A percentile compares a stretch with the other conserved stretches of the same genome.
phyloP scores from a whole-genome alignment of 257 asterid genomes.

The Jacaranda mimosifolia region DNA sequence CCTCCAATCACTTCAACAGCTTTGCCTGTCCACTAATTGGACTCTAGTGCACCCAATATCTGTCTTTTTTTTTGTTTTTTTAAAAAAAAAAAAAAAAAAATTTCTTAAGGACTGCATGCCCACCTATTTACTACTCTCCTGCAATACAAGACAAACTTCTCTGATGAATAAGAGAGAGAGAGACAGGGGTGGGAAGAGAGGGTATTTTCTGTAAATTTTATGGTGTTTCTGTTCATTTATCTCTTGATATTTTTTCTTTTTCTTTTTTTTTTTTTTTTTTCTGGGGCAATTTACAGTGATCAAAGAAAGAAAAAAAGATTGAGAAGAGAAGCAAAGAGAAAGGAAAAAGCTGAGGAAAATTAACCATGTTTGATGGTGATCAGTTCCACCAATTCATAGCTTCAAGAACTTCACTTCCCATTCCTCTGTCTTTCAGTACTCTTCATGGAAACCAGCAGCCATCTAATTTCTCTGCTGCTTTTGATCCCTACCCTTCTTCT shows the following conservation, averaged over 20 bases:
- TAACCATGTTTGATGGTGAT: conserved; percentile 70
- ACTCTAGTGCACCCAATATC: conserved; percentile 26
- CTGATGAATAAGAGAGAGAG: conserved; percentile 47
- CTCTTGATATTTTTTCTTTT: conserved; percentile 16
- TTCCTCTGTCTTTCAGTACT: conserved; percentile 48
- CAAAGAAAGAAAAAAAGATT: background rate
- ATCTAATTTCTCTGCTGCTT: conserved; percentile 38
- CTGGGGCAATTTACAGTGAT: conserved; percentile 19
- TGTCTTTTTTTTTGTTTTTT: background rate
- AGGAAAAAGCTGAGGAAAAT: background rate
- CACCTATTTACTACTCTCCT: conserved; percentile 49
- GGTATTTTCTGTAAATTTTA: background rate
- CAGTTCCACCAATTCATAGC: conserved; percentile 69
- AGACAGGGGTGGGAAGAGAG: background rate
- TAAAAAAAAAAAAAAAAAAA: too few species aligned
- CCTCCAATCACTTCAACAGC: conserved; percentile 55
- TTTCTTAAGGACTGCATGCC: conserved; percentile 37
- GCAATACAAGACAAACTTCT: conserved; percentile 61
- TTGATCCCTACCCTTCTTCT: conserved; percentile 51
- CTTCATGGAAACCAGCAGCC: conserved; percentile 46
- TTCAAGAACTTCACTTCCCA: conserved; percentile 50
- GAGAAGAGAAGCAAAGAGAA: conserved; percentile 2
- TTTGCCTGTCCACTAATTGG: conserved; percentile 39
- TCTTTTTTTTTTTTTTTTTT: background rate
- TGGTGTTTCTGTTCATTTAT: background rate